A percentile compares a stretch with the other conserved stretches of the same genome.
phyloP scores from a whole-genome alignment of 2,329 filamentous ascomycete genomes.

The Passalora sequoiae region DNA sequence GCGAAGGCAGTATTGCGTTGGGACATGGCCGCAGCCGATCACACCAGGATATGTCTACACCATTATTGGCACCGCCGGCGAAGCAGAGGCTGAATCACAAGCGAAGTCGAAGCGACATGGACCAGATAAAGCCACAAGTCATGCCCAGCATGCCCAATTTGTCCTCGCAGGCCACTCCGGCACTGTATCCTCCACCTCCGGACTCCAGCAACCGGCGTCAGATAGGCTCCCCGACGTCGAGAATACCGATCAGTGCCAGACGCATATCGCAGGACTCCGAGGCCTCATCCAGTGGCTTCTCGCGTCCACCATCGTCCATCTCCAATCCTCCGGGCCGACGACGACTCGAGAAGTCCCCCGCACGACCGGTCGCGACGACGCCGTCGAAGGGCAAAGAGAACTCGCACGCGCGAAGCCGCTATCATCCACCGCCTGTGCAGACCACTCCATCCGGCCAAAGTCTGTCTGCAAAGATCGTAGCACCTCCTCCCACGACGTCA shows the following conservation, averaged over 20 bases:
- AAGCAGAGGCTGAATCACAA: conserved; percentile 28
- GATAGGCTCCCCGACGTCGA: conserved; percentile 15
- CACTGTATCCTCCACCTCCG: conserved; percentile 26
- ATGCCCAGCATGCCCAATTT: conserved; percentile 30
- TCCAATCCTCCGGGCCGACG: conserved; percentile 25
- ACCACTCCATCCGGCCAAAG: conserved; percentile 27
- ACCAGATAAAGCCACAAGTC: conserved; percentile 19
- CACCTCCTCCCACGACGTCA: conserved; percentile 66
- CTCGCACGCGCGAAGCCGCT: conserved; percentile 29
- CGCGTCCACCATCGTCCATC: conserved; percentile 27
- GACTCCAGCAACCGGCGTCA: conserved; percentile 15
- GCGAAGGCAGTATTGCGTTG: conserved; percentile 62
- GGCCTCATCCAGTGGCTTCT: conserved; percentile 22
- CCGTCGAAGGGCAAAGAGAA: conserved; percentile 27
- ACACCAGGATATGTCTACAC: conserved; percentile 36
- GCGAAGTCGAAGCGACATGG: conserved; percentile 33
- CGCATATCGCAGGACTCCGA: conserved; percentile 31
- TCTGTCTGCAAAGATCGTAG: conserved; percentile 68
- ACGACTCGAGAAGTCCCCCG: conserved; percentile 29
- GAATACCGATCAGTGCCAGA: conserved; percentile 32
- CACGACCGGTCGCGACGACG: conserved; percentile 15
- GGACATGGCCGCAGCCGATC: conserved; percentile 52
- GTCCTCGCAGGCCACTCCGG: conserved; percentile 14
- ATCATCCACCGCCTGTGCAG: conserved; percentile 29
- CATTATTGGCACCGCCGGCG: conserved; percentile 16